phyloP scores from a whole-genome alignment of 345 rosid species.

The Pugionium cornutum region DNA sequence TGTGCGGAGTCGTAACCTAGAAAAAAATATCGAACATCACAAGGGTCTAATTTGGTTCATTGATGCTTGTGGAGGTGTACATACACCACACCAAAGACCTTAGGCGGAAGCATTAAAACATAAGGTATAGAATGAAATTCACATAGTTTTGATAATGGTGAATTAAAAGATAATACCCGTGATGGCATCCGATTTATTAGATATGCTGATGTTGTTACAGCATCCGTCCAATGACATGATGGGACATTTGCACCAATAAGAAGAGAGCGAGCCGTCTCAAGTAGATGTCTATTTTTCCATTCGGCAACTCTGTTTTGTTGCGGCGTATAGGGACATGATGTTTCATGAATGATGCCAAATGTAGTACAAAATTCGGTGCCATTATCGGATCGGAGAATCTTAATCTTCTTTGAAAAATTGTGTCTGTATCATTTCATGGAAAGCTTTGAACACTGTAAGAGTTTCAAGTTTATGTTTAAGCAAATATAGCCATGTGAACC shows the following conservation, averaged over 20 bases:
- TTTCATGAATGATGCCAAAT: not conserved
- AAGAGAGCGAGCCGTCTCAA: not conserved
- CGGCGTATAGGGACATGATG: not conserved
- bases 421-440: not conserved
- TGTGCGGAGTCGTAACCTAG: not conserved
- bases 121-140: not conserved
- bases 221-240: not conserved
- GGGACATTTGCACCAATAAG: not conserved
- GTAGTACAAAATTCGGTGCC: not conserved
- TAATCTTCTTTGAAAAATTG: not conserved
- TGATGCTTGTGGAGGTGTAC: not conserved
- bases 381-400: not conserved
- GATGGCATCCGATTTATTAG: not conserved
- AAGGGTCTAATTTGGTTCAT: not conserved
- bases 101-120: not conserved
- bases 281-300: not conserved
- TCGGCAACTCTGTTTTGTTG: slow-evolving; percentile 5
- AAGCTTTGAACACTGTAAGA: not conserved
- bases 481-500: not conserved
- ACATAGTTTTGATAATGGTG: not conserved
- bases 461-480: not conserved
- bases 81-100: not conserved
- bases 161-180: not conserved
- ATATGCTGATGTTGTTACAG: not conserved
- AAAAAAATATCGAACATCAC: not conserved